Evolutionary conservation across 345 rosid genomes (phyloP), one percentile per base, ranked within the genome.

Genomic region (Lepidium didymum): DNA sequence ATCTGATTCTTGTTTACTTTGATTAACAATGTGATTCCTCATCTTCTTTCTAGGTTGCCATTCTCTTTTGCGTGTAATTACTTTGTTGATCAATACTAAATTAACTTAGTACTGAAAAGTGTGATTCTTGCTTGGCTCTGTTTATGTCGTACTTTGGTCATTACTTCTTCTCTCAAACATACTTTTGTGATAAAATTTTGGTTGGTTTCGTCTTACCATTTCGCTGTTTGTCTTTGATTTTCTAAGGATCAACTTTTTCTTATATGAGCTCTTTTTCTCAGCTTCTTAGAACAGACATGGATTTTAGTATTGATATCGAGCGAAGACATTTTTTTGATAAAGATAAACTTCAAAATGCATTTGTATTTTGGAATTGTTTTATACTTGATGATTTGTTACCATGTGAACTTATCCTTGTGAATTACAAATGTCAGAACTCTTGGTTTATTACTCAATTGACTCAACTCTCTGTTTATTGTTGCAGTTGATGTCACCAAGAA

Each of bases 401-500:
- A n/a, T n/a, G n/a, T n/a, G n/a, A n/a, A n/a, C n/a, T n/a, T n/a
- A 3, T n/a, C 3, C 12, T 10, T 55, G 25, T 8, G 9, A 12
- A n/a, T 53, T 3, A 4, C 7, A 10, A 3, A 9, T 9, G 3
- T 21, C 15, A 4, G 29, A 13, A 18, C 8, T 14, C 23, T 56
- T 27, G 31, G 6, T 27, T 5, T 27, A 27, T 27, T 27, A 27
- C 35, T 8, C 2, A 18, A 33, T 15, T 64, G 42, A n/a, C n/a
- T n/a, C n/a, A n/a, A n/a, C n/a, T n/a, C n/a, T n/a, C n/a, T 60
- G 9, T 15, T 25, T 5, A 5, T 12, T 37, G 12, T 14, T 64
- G 40, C 58, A 75, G 79, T 69, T 63, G 79, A 75, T 69, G 71
- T 49, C 9, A 69, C 79, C 50, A 81, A 80, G 76, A 81, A 82